Evolutionary conservation across 2,329 filamentous ascomycete species (phyloP), one percentile per base, ranked within the genome.

Genomic region (Pseudocercospora fuligena): DNA sequence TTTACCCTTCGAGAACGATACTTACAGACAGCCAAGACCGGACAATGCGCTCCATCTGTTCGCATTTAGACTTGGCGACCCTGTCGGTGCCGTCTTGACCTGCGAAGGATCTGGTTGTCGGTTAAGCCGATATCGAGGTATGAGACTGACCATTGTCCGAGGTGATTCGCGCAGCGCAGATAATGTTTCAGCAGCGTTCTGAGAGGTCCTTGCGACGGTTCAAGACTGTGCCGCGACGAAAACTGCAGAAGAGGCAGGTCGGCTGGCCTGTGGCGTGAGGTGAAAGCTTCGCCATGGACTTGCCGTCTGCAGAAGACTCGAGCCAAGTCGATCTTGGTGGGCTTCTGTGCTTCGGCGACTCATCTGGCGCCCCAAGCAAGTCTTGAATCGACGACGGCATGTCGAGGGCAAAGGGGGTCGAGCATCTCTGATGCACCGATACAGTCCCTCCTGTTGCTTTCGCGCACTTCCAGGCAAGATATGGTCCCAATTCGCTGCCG

Each of bases 1-100:
- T n/a, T 49, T 14, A 53, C 7, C 19, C 21, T n/a, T 27, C 25
- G 25, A n/a, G 27, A 27, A 56, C 23, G 51, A 31, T 51, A 8
- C 21, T 23, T 11, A 11, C 51, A 56, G 3, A n/a, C 19, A 27
- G 57, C 57, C 57, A 60, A 60, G 57, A 12, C 31, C 31, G 33
- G 57, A 60, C 57, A 27, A 40, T 14, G 19, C 57, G 16, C 51
- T 56, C 51, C 14, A 56, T 51, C 51, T 33, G 51, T n/a, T 56
- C 51, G 51, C 36, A 60, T 25, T 9, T 23, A 43, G 57, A 60
- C 57, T 60, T 60, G 57, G 57, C 57, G 33, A 21, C 8, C 40
- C 33, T 21, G 25, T 31, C 12, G 21, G 21, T 58, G 33, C 57
- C 57, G 57, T 46, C 21, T 60, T 54, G 11, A 33, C 57, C 29